Conservation (phyloP, 768 basidiomycete genomes). For the Nevesoporus exiguus region DNA sequence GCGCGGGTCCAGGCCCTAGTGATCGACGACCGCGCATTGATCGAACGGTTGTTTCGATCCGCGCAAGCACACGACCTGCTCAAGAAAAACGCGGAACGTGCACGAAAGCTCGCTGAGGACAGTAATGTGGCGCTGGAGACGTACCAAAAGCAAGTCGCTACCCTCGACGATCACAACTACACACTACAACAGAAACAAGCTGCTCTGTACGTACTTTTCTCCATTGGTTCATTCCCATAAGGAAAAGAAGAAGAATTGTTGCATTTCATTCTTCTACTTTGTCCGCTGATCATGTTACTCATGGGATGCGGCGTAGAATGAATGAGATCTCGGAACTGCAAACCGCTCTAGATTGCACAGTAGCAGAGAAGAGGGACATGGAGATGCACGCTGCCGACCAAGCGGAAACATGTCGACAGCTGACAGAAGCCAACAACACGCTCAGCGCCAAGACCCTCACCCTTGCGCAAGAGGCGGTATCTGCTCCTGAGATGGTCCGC, state of each 20-base stretch:
- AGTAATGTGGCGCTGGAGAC: slow-evolving; percentile 76
- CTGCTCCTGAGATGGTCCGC: slow-evolving; percentile 44
- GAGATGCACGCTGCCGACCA: slow-evolving; percentile 69
- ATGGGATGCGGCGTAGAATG: slow-evolving; percentile 41
- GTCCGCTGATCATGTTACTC: neutral
- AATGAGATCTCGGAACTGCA: slow-evolving; percentile 64
- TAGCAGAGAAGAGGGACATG: slow-evolving; percentile 62
- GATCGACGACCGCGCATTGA: slow-evolving; percentile 77
- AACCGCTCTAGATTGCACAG: slow-evolving; percentile 54
- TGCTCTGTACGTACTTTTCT: slow-evolving; percentile 46
- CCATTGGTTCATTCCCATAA: slow-evolving; percentile 3
- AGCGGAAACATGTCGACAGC: slow-evolving; percentile 66
- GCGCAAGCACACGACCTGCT: slow-evolving; percentile 88
- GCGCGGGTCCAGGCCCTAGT: slow-evolving; percentile 77
- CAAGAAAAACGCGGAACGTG: slow-evolving; percentile 89
- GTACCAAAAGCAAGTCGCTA: slow-evolving; percentile 84
- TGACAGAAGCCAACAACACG: slow-evolving; percentile 74
- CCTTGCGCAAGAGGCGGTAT: slow-evolving; percentile 36
- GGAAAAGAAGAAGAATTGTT: neutral
- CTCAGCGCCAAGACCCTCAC: slow-evolving; percentile 70
- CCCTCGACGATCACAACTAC: slow-evolving; percentile 72
- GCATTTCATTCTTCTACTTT: neutral
- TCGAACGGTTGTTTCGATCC: slow-evolving; percentile 79
- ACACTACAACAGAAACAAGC: slow-evolving; percentile 48
- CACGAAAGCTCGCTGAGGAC: slow-evolving; percentile 86